Evolutionary conservation across 768 basidiomycete species (phyloP).

Genomic region (Russula abietina): DNA sequence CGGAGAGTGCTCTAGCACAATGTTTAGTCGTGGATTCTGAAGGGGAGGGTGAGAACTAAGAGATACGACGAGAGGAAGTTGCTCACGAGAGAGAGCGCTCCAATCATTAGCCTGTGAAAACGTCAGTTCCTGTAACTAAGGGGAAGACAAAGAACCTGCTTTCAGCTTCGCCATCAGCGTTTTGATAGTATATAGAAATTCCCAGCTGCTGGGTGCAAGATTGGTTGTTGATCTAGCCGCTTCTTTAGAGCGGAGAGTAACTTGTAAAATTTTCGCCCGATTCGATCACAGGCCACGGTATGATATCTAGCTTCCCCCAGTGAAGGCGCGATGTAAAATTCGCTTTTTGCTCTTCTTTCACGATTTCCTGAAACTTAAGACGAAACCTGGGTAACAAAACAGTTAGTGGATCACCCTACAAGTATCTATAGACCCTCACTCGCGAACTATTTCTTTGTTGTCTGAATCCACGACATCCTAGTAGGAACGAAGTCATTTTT

Average conservation of each 20-base stretch:
- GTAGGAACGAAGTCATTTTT: conserved; percentile 26
- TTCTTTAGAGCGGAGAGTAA: conserved; percentile 46
- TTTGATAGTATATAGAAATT: conserved; percentile 53
- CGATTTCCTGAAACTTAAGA: conserved; percentile 55
- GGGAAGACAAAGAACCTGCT: conserved; percentile 30
- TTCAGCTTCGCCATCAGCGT: conserved; percentile 64
- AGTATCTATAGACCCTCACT: conserved; percentile 35
- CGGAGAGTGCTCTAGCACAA: conserved; percentile 35
- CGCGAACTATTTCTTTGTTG: conserved; percentile 49
- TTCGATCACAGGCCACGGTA: conserved; percentile 66
- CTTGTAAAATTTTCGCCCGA: conserved; percentile 53
- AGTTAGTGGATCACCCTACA: background rate
- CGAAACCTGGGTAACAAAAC: conserved; percentile 39
- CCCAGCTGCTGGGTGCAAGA: conserved; percentile 48
- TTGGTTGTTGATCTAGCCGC: conserved; percentile 42
- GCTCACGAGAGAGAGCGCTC: conserved; percentile 57
- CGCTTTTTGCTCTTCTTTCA: conserved; percentile 51
- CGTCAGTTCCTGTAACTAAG: background rate
- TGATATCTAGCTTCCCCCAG: conserved; percentile 47
- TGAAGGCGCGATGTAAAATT: conserved; percentile 62
- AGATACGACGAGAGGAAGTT: background rate
- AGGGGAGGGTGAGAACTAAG: background rate
- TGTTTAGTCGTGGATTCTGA: conserved; percentile 46
- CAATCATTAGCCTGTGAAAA: conserved; percentile 51
- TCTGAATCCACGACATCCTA: conserved; percentile 63